These are phyloP conservation scores for Ceratocystis colombiana DNA, from an alignment of 2,329 filamentous ascomycete genomes.

Conservation along the genomic window DNA sequence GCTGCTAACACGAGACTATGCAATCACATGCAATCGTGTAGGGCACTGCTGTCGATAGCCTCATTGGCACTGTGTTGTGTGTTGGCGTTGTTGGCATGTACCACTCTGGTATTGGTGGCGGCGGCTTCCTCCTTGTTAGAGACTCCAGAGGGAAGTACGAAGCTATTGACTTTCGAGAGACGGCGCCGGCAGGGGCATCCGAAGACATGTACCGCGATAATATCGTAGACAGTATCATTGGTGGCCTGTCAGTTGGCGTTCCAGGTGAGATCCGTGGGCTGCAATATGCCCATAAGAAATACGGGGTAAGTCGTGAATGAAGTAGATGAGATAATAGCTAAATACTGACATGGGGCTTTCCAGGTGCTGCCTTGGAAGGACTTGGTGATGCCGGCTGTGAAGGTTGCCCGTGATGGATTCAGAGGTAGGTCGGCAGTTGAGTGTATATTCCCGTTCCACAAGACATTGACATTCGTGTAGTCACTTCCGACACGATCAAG, in stretches of 20 bases:
- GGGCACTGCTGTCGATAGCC: conserved; percentile 68
- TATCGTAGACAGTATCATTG: conserved; percentile 53
- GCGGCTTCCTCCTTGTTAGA: conserved; percentile 79
- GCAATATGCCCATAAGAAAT: conserved; percentile 63
- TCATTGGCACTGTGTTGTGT: conserved; percentile 65
- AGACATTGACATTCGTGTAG: conserved; percentile 31
- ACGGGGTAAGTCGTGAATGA: conserved; percentile 41
- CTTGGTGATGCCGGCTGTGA: conserved; percentile 63
- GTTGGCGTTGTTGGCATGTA: conserved; percentile 68
- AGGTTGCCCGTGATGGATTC: conserved; percentile 66
- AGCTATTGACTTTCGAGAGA: conserved; percentile 81
- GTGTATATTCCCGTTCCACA: too few relatives aligned
- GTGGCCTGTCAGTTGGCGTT: conserved; percentile 62
- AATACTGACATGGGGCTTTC: conserved; percentile 2
- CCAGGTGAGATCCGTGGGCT: conserved; percentile 70
- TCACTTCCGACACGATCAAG: conserved; percentile 61
- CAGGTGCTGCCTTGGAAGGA: conserved; percentile 52
- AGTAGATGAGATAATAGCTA: neutral
- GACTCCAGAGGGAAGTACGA: conserved; percentile 66
- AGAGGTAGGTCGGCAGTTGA: conserved; percentile 31
- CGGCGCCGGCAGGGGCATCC: conserved; percentile 69
- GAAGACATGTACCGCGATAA: conserved; percentile 79
- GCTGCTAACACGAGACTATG: neutral
- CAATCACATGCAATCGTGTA: conserved; percentile 28
- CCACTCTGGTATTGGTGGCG: conserved; percentile 75